Percentiles rank a stretch among this genome's conserved stretches.
Conservation (phyloP, 306 rosid species). For the Argentina anserina region DNA sequence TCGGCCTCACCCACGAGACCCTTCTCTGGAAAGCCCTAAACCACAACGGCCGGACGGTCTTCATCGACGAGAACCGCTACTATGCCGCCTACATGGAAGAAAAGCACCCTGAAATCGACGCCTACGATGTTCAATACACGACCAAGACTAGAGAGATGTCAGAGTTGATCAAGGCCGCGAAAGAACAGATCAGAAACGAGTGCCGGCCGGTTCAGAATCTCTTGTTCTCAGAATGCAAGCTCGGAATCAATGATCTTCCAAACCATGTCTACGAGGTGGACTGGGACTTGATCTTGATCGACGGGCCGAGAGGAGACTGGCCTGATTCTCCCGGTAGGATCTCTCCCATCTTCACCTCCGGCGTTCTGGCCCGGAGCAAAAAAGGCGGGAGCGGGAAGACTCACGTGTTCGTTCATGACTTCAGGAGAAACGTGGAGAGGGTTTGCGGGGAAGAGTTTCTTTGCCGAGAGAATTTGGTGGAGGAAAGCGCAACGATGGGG, state of each 20-base stretch:
- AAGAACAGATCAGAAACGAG: slow-evolving; percentile 66
- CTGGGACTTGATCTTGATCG: slow-evolving; percentile 87
- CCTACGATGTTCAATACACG: slow-evolving; percentile 85
- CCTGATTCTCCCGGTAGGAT: slow-evolving; percentile 87
- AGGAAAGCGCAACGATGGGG: slow-evolving; percentile 54
- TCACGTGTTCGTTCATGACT: slow-evolving; percentile 84
- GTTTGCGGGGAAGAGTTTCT: slow-evolving; percentile 75
- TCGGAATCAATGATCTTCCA: slow-evolving; percentile 84
- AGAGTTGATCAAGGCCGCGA: slow-evolving; percentile 58
- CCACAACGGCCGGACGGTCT: slow-evolving; percentile 83
- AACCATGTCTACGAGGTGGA: slow-evolving; percentile 90
- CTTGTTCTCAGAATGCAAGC: slow-evolving; percentile 72
- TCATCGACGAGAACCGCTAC: slow-evolving; percentile 91
- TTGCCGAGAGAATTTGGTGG: slow-evolving; percentile 78
- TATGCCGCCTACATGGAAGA: slow-evolving; percentile 84
- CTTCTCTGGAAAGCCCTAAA: slow-evolving; percentile 90
- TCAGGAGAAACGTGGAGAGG: slow-evolving; percentile 51
- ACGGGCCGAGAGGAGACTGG: slow-evolving; percentile 92
- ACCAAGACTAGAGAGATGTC: slow-evolving; percentile 62
- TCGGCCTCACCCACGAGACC: slow-evolving; percentile 86
- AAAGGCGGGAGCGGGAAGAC: slow-evolving; percentile 87
- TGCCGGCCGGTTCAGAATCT: slow-evolving; percentile 94
- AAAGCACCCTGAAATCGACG: slow-evolving; percentile 88
- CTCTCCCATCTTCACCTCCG: slow-evolving; percentile 83
- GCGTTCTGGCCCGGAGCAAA: slow-evolving; percentile 82